Evolutionary conservation across 2,329 filamentous ascomycete genomes (phyloP), one percentile per base, ranked within the genome.

Genomic region (Diplodia scrobiculata): DNA sequence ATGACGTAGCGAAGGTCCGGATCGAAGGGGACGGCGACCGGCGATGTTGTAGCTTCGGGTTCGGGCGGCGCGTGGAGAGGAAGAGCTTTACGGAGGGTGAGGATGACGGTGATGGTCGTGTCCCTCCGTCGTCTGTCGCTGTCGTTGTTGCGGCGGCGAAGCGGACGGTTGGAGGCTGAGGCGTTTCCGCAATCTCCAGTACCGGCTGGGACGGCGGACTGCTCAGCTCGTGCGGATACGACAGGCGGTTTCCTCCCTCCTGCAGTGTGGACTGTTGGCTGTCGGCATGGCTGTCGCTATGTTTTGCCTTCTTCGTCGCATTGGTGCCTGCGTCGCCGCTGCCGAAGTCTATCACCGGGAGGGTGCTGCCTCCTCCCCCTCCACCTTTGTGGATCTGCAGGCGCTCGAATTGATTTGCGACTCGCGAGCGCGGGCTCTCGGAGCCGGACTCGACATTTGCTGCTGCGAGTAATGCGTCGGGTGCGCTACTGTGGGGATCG

Each of bases 71-170:
- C 34, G 64, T 29, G n/a, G 65, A 66, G n/a, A 66, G 55, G 27
- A 66, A 63, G 17, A 66, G 55, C 17, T 63, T 66, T n/a, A 66
- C 55, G 17, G 65, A 66, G 25, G 65, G 65, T 3, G 65, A 66
- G 13, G 65, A 66, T 2, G 65, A 66, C 13, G 65, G 65, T 11
- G 64, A 41, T 9, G 27, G 11, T 13, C 32, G 51, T n/a, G 41
- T 19, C 25, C 19, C 29, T 4, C n/a, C 54, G 19, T 51, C 32
- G 3, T n/a, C 41, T 11, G n/a, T 45, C 10, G 41, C n/a, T 45
- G 41, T 45, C n/a, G 41, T 45, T 45, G 41, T 19, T 45, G 41
- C 13, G 41, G 41, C 32, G 41, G 52, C 55, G 19, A 60, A 62
- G 32, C 48, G n/a, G 36, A 38, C 9, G 3, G 17, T 45, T n/a